Evolutionary conservation across 2,329 filamentous ascomycete genomes (phyloP), one percentile per base, ranked within the genome.

Genomic region (Mollisia scopiformis): DNA sequence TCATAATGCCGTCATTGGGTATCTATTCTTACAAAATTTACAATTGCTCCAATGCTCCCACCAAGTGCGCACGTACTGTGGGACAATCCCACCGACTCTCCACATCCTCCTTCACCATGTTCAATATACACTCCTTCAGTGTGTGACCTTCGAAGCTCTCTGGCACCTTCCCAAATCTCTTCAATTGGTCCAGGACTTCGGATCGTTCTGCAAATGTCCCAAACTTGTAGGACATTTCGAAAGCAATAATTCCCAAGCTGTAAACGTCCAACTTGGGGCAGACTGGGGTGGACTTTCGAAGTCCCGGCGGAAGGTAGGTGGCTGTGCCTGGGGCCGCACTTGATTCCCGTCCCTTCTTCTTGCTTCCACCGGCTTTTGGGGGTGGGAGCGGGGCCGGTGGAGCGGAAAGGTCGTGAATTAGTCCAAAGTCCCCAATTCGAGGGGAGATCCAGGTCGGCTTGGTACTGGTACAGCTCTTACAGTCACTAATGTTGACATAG

Each of bases 371-470:
- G 16, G 7, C 31, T 35, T 10, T 10, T 11, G 30, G 30, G 13
- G 19, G 2, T 27, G 21, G 41, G 14, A 10, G 41, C 41, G 41
- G 19, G 8, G 37, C 2, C 10, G 23, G 2, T 16, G 43, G 43
- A 16, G 43, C 43, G 10, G 43, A 47, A 2, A 47, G 43, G 75
- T 75, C 62, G 19, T 59, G 74, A 69, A 51, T 75, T 62, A 89
- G 80, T 2, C 88, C 88, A 68, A 90, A 90, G 68, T 90, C 88
- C 1, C 87, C 88, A 56, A 90, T 89, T 4, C 85, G 81, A 11
- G 88, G 84, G 39, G 80, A 82, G 31, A 85, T 75, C 61, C 81
- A 82, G 14, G 79, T 67, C 69, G 66, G 2, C 68, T 68, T 69
- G 63, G 5, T 63, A 65, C 6, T 59, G 54, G 28, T 69, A 69